These are phyloP conservation scores for Taxawa tesnikishii DNA, from an alignment of 2,329 filamentous ascomycete species.

Conservation along the genomic window DNA sequence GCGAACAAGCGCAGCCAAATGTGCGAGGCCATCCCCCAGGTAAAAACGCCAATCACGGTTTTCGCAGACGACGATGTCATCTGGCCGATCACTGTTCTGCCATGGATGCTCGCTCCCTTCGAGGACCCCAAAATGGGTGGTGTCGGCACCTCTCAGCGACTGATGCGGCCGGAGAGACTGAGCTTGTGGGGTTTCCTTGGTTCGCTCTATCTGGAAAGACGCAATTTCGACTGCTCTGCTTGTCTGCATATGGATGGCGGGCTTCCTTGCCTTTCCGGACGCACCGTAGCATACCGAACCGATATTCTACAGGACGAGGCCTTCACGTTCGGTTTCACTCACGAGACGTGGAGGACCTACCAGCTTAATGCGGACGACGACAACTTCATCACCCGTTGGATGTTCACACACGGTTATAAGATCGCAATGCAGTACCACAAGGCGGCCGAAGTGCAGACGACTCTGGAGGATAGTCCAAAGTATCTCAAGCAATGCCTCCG, in stretches of 20 bases:
- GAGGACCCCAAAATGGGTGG: constrained; percentile 75
- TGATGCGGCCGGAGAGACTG: constrained; percentile 54
- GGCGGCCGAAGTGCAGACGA: constrained; percentile 86
- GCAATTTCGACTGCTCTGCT: constrained; percentile 94
- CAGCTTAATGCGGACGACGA: constrained; percentile 94
- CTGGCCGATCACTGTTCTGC: constrained; percentile 75
- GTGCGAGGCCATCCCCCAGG: constrained; percentile 76
- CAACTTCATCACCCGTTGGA: constrained; percentile 95
- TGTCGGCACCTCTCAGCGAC: constrained; percentile 81
- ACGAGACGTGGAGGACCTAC: constrained; percentile 78
- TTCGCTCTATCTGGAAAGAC: constrained; percentile 79
- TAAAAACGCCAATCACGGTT: constrained; percentile 72
- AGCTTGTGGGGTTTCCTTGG: constrained; percentile 81
- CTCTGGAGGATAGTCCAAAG: constrained; percentile 75
- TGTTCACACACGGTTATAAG: constrained; percentile 84
- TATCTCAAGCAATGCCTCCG: constrained; percentile 88
- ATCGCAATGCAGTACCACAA: constrained; percentile 91
- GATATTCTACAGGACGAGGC: constrained; percentile 74
- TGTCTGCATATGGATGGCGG: constrained; percentile 92
- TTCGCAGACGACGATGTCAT: constrained; percentile 95
- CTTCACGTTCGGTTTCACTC: constrained; percentile 81
- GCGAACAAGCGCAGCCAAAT: constrained; percentile 95
- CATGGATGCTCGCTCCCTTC: constrained; percentile 88
- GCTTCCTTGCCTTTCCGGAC: constrained; percentile 91
- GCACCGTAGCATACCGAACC: constrained; percentile 83